Evolutionary conservation across 192 early-diverging fungal species (phyloP), one percentile per base, ranked within the genome.

Genomic region (Lunasporangiospora selenospora): DNA sequence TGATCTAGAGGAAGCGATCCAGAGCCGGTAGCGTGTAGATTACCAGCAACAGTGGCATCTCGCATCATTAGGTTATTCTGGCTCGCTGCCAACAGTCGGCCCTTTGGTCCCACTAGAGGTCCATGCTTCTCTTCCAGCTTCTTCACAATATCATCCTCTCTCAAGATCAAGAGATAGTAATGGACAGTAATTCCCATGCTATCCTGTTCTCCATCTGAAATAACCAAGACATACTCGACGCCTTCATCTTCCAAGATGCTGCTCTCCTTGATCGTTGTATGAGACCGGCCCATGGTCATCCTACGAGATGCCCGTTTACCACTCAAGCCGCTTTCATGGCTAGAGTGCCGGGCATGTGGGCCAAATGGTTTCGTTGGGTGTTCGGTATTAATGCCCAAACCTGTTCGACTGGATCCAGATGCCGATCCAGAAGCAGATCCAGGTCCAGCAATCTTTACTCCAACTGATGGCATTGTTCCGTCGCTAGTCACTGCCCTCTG

Each of bases 81-180:
- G 23, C 41, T 63, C 2, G 60, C 69, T 10, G 60, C 69, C n/a
- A 73, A 18, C 2, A 73, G 44, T 16, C 69, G 60, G 26, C 63
- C 69, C 23, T 36, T 49, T 12, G 69, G 48, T 3, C 54, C 39
- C 7, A 73, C 38, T 7, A 73, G 61, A 16, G 69, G 69, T 16
- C 69, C 69, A 50, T 73, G 69, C 21, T 47, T 42, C 13, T 73
- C 69, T 46, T 73, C 69, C 3, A 73, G 69, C 18, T 63, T 73
- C 49, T 73, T 73, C 41, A 63, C 69, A n/a, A 73, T 61, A 23
- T 73, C 69, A 15, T 73, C 69, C 40, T 50, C 53, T 12, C 69
- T 46, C n/a, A 73, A 24, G 21, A 73, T 73, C 6, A 73, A 19
- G 9, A 73, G 42, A 31, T 63, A 73, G 23, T 73, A 73, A 32